phyloP scores from a whole-genome alignment of 257 asterid species.

The Nicotiana sylvestris region DNA sequence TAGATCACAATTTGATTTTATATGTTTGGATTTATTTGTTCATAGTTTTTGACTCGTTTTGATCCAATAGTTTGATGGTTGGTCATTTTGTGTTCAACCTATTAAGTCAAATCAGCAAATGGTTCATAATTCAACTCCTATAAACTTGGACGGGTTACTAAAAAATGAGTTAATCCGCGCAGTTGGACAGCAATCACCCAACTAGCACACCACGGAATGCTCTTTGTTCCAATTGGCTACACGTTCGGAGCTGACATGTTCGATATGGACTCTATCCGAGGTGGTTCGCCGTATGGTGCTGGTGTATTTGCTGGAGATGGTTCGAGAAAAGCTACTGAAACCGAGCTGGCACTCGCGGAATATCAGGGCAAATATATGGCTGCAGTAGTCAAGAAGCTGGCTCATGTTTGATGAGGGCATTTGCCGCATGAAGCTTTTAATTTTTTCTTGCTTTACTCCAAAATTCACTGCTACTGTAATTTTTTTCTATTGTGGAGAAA shows the following conservation, averaged over 20 bases:
- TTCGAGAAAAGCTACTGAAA: constrained; percentile 32
- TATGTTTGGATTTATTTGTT: too few species aligned
- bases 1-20: too few species aligned
- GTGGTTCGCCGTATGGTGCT: constrained; percentile 53
- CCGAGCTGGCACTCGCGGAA: constrained; percentile 41
- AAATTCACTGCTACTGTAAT: neutral
- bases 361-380: constrained; percentile 52
- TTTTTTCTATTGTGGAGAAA: neutral
- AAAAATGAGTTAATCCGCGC: neutral
- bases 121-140: neutral
- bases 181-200: constrained; percentile 91
- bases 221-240: constrained; percentile 79
- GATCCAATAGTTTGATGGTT: neutral
- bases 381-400: constrained; percentile 27
- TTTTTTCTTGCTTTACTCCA: too few species aligned
- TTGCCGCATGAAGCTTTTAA: neutral
- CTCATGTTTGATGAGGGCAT: constrained; percentile 10
- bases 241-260: constrained; percentile 83
- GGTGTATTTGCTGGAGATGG: constrained; percentile 49
- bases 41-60: neutral
- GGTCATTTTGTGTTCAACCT: neutral
- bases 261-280: constrained; percentile 60
- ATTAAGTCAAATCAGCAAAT: neutral
- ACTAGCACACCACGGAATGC: constrained; percentile 84
- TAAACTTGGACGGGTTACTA: neutral